phyloP scores from a whole-genome alignment of 2,329 filamentous ascomycete species.

The Colletotrichum simmondsii region DNA sequence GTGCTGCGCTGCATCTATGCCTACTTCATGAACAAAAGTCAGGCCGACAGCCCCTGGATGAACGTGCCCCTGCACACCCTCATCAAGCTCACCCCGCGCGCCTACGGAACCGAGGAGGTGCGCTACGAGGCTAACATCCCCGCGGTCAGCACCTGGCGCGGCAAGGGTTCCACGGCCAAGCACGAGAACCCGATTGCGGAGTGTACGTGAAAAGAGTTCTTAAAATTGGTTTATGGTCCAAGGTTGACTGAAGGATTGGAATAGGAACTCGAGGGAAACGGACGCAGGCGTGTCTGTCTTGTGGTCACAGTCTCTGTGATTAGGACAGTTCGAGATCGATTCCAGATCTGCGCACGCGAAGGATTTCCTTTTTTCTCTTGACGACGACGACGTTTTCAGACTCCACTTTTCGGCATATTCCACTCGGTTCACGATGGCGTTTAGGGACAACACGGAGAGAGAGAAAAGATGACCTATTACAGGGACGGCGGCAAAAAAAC shows the following conservation, averaged over 20 bases:
- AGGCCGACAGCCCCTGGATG: slow-evolving; percentile 96
- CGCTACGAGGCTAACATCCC: slow-evolving; percentile 91
- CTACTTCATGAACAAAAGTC: slow-evolving; percentile 98
- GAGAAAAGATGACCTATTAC: neutral
- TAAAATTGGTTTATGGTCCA: neutral
- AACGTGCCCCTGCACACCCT: slow-evolving; percentile 96
- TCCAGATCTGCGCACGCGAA: neutral
- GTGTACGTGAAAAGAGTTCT: slow-evolving; percentile 21
- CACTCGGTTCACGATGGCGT: slow-evolving; percentile 15
- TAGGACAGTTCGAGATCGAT: neutral
- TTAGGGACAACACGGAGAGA: slow-evolving; percentile 19
- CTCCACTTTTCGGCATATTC: slow-evolving; percentile 15
- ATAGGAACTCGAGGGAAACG: neutral
- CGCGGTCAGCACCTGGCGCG: slow-evolving; percentile 95
- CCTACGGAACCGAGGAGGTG: slow-evolving; percentile 92
- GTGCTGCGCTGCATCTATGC: slow-evolving; percentile 97
- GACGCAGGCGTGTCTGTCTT: neutral
- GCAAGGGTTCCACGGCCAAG: slow-evolving; percentile 91
- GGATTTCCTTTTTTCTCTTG: slow-evolving; percentile 29
- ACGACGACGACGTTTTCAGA: slow-evolving; percentile 15
- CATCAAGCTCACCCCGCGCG: slow-evolving; percentile 94
- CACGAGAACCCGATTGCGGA: slow-evolving; percentile 73
- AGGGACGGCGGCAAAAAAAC: slow-evolving; percentile 16
- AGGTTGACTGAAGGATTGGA: slow-evolving; percentile 10
- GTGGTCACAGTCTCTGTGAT: neutral